Conservation (phyloP, 83 land plant species). For the Picea mariana region DNA sequence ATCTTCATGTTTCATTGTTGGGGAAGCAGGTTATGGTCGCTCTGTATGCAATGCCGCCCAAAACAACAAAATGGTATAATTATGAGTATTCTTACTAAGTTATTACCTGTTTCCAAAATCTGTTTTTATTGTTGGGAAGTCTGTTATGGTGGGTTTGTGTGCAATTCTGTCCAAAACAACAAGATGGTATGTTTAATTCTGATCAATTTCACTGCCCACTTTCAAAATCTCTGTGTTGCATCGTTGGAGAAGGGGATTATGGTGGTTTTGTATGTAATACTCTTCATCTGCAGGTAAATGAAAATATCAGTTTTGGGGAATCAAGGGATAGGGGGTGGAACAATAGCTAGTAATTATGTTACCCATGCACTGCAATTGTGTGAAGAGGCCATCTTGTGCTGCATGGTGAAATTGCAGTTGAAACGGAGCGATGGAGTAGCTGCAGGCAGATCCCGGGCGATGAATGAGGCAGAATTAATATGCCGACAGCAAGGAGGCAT, state of each 20-base stretch:
- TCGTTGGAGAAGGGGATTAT: no score
- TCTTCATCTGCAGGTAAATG: slow-evolving; percentile 1
- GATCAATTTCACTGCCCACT: no score
- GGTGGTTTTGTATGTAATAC: neutral
- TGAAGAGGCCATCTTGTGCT: neutral
- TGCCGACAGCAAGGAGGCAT: slow-evolving; percentile 18
- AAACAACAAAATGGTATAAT: no score
- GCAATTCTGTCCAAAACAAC: no score
- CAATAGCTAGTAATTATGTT: neutral
- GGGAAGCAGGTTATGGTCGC: neutral
- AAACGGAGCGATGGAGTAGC: slow-evolving; percentile 1
- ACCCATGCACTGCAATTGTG: neutral
- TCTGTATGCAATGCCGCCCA: neutral
- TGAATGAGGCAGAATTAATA: slow-evolving; percentile 6
- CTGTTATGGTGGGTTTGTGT: neutral
- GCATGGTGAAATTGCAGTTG: slow-evolving; percentile 5
- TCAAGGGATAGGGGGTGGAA: neutral
- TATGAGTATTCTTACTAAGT: no score
- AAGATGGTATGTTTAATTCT: neutral
- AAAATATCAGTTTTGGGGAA: neutral
- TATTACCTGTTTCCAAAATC: neutral
- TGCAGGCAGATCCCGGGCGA: neutral
- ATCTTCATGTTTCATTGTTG: neutral
- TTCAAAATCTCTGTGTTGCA: no score
- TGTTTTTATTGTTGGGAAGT: neutral